A percentile compares a stretch with the other conserved stretches of the same genome.
These are phyloP conservation scores for Mollisiaceae sp. DNA, from an alignment of 2,329 filamentous ascomycete genomes.

Conservation along the genomic window DNA sequence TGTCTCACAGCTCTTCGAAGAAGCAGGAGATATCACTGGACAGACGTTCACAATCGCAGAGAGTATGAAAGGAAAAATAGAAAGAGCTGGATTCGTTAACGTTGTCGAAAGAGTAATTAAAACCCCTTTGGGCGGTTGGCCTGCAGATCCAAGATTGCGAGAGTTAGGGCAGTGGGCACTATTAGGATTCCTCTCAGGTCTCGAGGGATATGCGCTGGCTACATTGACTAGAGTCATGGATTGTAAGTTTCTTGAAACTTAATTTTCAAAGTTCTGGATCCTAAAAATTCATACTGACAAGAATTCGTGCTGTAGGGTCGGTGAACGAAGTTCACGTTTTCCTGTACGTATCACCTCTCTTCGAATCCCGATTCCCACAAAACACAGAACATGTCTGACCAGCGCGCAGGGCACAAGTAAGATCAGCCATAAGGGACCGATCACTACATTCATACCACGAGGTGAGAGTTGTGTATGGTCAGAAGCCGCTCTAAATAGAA, in stretches of 20 bases:
- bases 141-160: slow-evolving; percentile 38
- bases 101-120: slow-evolving; percentile 38
- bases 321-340: slow-evolving; percentile 34
- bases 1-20: slow-evolving; percentile 44
- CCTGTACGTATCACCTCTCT: slow-evolving; percentile 27
- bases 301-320: slow-evolving; percentile 26
- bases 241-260: slow-evolving; percentile 32
- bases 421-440: slow-evolving; percentile 27
- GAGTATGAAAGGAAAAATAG: slow-evolving; percentile 33
- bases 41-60: slow-evolving; percentile 45
- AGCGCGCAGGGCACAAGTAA: slow-evolving; percentile 30
- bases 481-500: slow-evolving; percentile 28
- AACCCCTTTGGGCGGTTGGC: slow-evolving; percentile 44
- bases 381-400: slow-evolving; percentile 13
- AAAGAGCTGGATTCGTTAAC: slow-evolving; percentile 41
- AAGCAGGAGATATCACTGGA: slow-evolving; percentile 46
- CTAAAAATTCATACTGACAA: slow-evolving; percentile 23
- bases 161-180: slow-evolving; percentile 38
- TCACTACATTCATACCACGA: slow-evolving; percentile 34
- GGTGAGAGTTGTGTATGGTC: slow-evolving; percentile 32
- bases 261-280: neutral
- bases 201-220: slow-evolving; percentile 37
- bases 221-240: slow-evolving; percentile 34
- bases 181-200: slow-evolving; percentile 34
- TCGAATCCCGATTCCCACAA: no score